phyloP scores from a whole-genome alignment of 352 stramenopile genomes.

The Pseudoperonospora humuli region DNA sequence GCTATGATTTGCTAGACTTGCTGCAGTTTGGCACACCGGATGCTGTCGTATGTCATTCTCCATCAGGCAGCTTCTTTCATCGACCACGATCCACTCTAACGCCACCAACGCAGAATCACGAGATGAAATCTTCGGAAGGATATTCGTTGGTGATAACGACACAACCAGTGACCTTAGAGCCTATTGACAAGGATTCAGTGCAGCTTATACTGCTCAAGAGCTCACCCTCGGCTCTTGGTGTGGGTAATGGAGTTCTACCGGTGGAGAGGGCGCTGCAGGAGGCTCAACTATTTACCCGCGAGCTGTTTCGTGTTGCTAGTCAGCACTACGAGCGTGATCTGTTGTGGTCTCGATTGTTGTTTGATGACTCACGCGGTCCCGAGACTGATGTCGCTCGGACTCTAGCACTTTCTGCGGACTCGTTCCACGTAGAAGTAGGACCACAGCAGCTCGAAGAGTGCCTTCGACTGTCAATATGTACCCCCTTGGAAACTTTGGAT shows the following conservation, averaged over 20 bases:
- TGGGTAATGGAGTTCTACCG: constrained; percentile 43
- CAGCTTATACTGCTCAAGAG: constrained; percentile 65
- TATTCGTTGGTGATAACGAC: constrained; percentile 79
- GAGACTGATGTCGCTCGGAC: constrained; percentile 44
- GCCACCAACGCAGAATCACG: constrained; percentile 16
- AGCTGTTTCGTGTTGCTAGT: constrained; percentile 69
- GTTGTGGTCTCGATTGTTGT: constrained; percentile 77
- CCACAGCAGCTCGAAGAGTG: constrained; percentile 82
- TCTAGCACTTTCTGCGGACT: constrained; percentile 40
- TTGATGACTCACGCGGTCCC: constrained; percentile 47
- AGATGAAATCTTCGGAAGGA: constrained; percentile 22
- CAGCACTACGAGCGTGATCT: constrained; percentile 83
- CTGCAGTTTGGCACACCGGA: constrained; percentile 82
- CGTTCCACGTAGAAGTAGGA: constrained; percentile 69
- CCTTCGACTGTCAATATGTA: constrained; percentile 73
- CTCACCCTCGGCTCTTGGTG: constrained; percentile 25
- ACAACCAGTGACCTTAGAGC: constrained; percentile 44
- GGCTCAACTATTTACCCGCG: constrained; percentile 64
- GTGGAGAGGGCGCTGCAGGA: constrained; percentile 65
- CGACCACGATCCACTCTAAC: constrained; percentile 28
- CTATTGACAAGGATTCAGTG: constrained; percentile 53
- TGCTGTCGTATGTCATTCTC: constrained; percentile 69
- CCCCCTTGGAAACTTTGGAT: constrained; percentile 67
- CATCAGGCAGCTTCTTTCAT: constrained; percentile 74
- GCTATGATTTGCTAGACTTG: constrained; percentile 78